Conservation (phyloP, 2,329 filamentous ascomycete genomes). For the Aspergillus pseudonomiae region DNA sequence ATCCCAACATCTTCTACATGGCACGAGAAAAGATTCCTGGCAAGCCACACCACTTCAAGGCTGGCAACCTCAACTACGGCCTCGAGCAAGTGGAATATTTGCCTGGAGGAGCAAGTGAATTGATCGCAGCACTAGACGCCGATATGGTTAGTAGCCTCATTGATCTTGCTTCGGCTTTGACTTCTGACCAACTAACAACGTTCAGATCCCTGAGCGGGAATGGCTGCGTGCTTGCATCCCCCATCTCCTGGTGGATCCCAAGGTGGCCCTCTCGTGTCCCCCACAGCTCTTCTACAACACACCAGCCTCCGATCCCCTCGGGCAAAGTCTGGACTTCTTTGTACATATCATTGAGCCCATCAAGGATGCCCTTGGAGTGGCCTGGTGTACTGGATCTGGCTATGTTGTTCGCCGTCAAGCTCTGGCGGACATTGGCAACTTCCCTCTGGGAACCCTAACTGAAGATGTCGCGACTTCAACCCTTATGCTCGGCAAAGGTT, state of each 20-base stretch:
- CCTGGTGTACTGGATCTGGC: conserved; percentile 62
- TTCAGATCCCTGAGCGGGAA: conserved; percentile 58
- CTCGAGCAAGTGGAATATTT: conserved; percentile 53
- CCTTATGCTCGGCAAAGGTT: conserved; percentile 62
- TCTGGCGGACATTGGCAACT: conserved; percentile 64
- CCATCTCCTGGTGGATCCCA: conserved; percentile 59
- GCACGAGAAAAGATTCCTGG: conserved; percentile 45
- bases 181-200: background rate
- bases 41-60: conserved; percentile 60
- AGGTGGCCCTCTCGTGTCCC: conserved; percentile 59
- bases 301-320: conserved; percentile 60
- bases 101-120: conserved; percentile 59
- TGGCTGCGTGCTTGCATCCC: conserved; percentile 65
- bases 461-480: conserved; percentile 65
- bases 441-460: conserved; percentile 61
- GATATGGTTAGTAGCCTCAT: conserved; percentile 54
- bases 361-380: conserved; percentile 47
- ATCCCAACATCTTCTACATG: conserved; percentile 48
- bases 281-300: conserved; percentile 67
- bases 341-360: conserved; percentile 56
- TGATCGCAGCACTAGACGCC: conserved; percentile 66
- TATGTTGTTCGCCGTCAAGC: conserved; percentile 63
- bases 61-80: conserved; percentile 66
- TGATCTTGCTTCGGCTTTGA: background rate
- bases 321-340: conserved; percentile 62